Evolutionary conservation across 75 land plant genomes (phyloP).

Genomic region (Pinus albicaulis): DNA sequence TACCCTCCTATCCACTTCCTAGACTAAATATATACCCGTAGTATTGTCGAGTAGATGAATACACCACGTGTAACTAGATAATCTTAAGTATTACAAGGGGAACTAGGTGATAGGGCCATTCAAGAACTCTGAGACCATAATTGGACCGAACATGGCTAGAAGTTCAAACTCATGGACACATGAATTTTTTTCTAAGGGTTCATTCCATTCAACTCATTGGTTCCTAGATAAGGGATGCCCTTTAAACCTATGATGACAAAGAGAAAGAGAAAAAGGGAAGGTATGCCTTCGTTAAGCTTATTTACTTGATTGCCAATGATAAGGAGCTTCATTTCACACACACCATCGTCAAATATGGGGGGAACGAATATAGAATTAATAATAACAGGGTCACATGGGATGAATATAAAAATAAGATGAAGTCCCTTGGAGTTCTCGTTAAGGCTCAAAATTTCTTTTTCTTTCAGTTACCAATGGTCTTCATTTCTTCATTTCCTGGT

Average conservation of each 20-base stretch:
- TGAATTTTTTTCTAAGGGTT: constrained; percentile 97
- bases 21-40: constrained; percentile 42
- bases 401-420: constrained; percentile 79
- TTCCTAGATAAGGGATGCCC: constrained; percentile 88
- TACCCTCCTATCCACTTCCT: no score
- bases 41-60: constrained; percentile 66
- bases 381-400: constrained; percentile 76
- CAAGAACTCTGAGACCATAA: constrained; percentile 90
- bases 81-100: constrained; percentile 99
- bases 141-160: constrained; percentile 99
- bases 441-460: constrained; percentile 98
- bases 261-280: constrained; percentile 68
- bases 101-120: constrained; percentile 89
- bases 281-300: constrained; percentile 82
- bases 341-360: constrained; percentile 59
- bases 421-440: constrained; percentile 88
- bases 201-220: constrained; percentile 92
- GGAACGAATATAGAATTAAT: constrained; percentile 83
- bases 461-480: constrained; percentile 66
- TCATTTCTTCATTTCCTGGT: no score
- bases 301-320: constrained; percentile 53
- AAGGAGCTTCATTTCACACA: constrained; percentile 80
- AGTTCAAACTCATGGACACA: constrained; percentile 99
- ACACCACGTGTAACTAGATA: constrained; percentile 81
- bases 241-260: constrained; percentile 87